Conservation (phyloP, 768 basidiomycete genomes). For the Phallus indusiatus region DNA sequence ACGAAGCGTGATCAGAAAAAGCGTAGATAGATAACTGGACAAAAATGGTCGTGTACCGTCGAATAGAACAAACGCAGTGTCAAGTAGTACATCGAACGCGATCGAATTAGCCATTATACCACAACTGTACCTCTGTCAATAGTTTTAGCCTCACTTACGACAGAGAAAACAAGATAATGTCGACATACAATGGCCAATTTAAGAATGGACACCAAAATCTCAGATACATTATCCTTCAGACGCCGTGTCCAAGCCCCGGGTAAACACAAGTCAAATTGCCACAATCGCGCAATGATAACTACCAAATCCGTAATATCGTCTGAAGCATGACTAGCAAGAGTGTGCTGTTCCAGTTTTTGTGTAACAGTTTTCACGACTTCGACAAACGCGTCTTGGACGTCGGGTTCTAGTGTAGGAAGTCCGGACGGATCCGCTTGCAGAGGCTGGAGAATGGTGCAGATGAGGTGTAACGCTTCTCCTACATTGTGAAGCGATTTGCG, state of each 20-base stretch:
- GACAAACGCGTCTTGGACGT: conserved; percentile 51
- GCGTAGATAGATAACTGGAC: background rate
- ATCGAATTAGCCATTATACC: conserved; percentile 31
- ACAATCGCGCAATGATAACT: conserved; percentile 51
- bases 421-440: conserved; percentile 37
- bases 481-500: conserved; percentile 39
- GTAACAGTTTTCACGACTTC: conserved; percentile 27
- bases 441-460: conserved; percentile 60
- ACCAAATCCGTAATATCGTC: conserved; percentile 29
- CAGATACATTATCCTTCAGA: conserved; percentile 36
- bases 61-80: conserved; percentile 63
- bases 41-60: conserved; percentile 55
- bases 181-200: conserved; percentile 42
- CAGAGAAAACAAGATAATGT: background rate
- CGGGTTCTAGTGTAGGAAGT: conserved; percentile 40
- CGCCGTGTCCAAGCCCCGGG: conserved; percentile 44
- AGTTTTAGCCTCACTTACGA: background rate
- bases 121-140: conserved; percentile 6
- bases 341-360: conserved; percentile 13
- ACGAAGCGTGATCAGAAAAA: background rate
- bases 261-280: conserved; percentile 70
- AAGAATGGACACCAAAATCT: conserved; percentile 35
- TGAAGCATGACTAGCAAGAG: background rate
- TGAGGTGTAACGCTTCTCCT: conserved; percentile 59
- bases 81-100: conserved; percentile 56